Evolutionary conservation across 1,284 basidiomycete species (phyloP).

Genomic region (Trametes sp.): DNA sequence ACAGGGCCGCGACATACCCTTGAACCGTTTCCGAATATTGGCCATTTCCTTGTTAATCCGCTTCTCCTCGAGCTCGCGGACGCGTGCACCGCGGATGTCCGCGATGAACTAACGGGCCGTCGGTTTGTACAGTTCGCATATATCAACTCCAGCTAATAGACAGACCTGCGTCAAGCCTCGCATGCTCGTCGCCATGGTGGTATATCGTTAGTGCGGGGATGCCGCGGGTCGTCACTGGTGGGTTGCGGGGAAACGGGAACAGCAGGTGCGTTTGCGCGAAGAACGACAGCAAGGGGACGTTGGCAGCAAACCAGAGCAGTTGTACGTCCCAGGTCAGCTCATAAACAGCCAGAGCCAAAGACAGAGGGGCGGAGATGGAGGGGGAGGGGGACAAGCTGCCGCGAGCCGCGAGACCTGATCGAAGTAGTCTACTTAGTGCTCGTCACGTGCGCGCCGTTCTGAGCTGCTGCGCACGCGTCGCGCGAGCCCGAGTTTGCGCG

Average conservation of each 20-base stretch:
- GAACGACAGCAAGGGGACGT: neutral
- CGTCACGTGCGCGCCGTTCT: slow-evolving; percentile 19
- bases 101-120: slow-evolving; percentile 84
- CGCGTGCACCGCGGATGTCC: slow-evolving; percentile 92
- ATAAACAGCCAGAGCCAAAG: slow-evolving; percentile 6
- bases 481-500: too few species aligned
- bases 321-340: slow-evolving; percentile 11
- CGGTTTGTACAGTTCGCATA: neutral
- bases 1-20: slow-evolving; percentile 64
- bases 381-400: neutral
- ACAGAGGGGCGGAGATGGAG: neutral
- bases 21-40: slow-evolving; percentile 98
- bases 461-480: too few species aligned
- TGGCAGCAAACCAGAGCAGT: neutral
- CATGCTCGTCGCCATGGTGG: slow-evolving; percentile 86
- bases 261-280: slow-evolving; percentile 6
- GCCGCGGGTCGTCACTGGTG: slow-evolving; percentile 14
- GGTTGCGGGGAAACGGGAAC: slow-evolving; percentile 5
- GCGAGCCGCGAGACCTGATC: slow-evolving; percentile 1
- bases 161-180: slow-evolving; percentile 87
- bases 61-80: slow-evolving; percentile 93
- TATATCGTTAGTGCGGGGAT: slow-evolving; percentile 24
- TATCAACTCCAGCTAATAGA: too few species aligned
- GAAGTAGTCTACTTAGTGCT: slow-evolving; percentile 2
- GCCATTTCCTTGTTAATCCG: slow-evolving; percentile 99